Percentiles rank a stretch among this genome's conserved stretches.
These are phyloP conservation scores for Cyclotella sp. DNA, from an alignment of 108 stramenopile species.

Conservation along the genomic window DNA sequence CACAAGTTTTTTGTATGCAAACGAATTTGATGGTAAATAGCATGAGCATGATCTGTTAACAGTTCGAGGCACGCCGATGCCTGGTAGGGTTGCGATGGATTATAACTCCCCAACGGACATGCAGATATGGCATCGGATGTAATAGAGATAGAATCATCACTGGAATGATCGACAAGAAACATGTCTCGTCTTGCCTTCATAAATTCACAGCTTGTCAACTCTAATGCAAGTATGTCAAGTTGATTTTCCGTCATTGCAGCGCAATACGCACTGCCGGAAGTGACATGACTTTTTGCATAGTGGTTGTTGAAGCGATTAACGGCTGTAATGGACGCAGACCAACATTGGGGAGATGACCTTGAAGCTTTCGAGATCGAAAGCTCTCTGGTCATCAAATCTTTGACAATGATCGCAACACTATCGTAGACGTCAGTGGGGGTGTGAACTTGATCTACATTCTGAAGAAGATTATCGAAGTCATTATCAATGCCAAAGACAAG, in stretches of 20 bases:
- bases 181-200: conserved; percentile 19
- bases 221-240: conserved; percentile 39
- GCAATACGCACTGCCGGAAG: conserved; percentile 24
- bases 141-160: not conserved
- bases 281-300: not conserved
- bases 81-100: conserved; percentile 13
- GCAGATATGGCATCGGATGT: not conserved
- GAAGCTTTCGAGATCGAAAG: not conserved
- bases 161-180: not conserved
- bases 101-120: conserved; percentile 6
- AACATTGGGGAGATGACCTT: not conserved
- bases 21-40: conserved; percentile 37
- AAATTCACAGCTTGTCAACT: conserved; percentile 49
- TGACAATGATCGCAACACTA: not conserved
- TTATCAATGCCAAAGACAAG: not conserved
- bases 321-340: not conserved
- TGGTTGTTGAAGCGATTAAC: not conserved
- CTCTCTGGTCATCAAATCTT: not conserved
- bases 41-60: conserved; percentile 37
- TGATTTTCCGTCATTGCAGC: conserved; percentile 48
- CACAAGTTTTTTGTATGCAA: conserved; percentile 38
- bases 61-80: conserved; percentile 39
- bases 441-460: not conserved
- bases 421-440: not conserved
- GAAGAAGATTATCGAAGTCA: not conserved